Conservation (phyloP, 306 rosid species). For the Cercis canadensis region DNA sequence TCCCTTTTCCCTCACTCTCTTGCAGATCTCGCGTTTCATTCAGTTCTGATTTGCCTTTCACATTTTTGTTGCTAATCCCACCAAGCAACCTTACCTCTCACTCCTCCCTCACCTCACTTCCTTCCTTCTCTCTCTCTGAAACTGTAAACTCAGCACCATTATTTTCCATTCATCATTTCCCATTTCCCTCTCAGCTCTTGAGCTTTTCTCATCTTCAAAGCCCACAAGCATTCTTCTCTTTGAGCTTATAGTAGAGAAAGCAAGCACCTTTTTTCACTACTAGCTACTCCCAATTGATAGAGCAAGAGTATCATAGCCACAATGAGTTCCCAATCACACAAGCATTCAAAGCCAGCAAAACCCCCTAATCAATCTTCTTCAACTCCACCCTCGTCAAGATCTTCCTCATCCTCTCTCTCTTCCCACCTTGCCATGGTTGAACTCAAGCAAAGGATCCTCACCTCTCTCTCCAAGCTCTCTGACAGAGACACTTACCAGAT, state of each 20-base stretch:
- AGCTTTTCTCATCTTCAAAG: not conserved
- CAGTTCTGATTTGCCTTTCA: conserved; percentile 40
- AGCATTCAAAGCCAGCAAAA: conserved; percentile 57
- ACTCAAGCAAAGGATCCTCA: conserved; percentile 83
- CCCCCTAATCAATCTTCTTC: conserved; percentile 58
- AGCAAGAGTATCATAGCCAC: not conserved
- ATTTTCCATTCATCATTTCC: not conserved
- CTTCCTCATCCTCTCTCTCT: conserved; percentile 60
- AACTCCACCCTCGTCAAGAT: conserved; percentile 44
- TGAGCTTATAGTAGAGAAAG: not conserved
- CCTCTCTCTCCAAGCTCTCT: conserved; percentile 85
- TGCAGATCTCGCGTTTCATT: conserved; percentile 36
- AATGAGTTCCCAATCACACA: conserved; percentile 62
- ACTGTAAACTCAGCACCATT: not conserved
- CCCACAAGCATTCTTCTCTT: conserved; percentile 15
- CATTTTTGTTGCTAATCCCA: conserved; percentile 31
- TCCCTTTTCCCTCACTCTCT: not conserved
- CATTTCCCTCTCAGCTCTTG: not conserved
- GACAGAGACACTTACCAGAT: conserved; percentile 96
- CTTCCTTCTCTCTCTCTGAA: conserved; percentile 28
- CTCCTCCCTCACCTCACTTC: conserved; percentile 35
- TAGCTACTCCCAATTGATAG: not conserved
- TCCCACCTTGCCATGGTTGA: conserved; percentile 94
- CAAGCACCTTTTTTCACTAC: not conserved
- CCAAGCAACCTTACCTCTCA: conserved; percentile 46